These are phyloP conservation scores for Penicillium sp. DNA, from an alignment of 2,329 filamentous ascomycete species.

Conservation along the genomic window DNA sequence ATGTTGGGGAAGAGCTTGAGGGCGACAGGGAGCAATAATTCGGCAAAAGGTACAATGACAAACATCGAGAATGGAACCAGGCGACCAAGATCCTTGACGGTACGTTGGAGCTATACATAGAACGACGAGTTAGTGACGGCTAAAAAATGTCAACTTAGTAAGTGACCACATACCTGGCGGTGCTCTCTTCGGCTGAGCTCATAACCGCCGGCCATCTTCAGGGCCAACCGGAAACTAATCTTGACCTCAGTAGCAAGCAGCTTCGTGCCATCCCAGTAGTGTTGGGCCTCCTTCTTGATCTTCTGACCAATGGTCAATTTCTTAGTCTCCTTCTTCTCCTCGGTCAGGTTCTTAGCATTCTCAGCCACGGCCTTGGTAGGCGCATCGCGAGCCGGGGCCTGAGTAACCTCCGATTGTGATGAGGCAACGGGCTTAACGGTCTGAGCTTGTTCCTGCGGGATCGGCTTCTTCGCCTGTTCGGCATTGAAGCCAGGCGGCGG, in stretches of 20 bases:
- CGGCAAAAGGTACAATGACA: conserved; percentile 93
- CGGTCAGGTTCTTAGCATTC: conserved; percentile 60
- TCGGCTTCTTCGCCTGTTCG: conserved; percentile 84
- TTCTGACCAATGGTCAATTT: conserved; percentile 89
- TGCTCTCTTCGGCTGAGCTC: conserved; percentile 93
- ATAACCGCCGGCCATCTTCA: conserved; percentile 98
- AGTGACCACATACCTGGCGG: conserved; percentile 64
- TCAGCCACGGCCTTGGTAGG: conserved; percentile 59
- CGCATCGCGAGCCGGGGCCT: conserved; percentile 62
- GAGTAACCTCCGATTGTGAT: conserved; percentile 44
- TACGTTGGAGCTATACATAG: conserved; percentile 69
- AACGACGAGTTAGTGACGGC: conserved; percentile 17
- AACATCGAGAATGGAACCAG: conserved; percentile 96
- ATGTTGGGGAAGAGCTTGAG: conserved; percentile 96
- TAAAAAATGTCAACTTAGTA: not conserved
- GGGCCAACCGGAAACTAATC: conserved; percentile 85
- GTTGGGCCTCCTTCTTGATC: conserved; percentile 88
- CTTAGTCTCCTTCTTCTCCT: conserved; percentile 72
- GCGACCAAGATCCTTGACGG: conserved; percentile 88
- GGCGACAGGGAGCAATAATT: conserved; percentile 86
- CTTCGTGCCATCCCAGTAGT: conserved; percentile 99
- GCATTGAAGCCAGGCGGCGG: conserved; percentile 90
- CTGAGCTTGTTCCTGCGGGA: conserved; percentile 59
- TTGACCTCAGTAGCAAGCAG: conserved; percentile 86
- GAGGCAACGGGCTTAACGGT: conserved; percentile 10